Evolutionary conservation across 177 flowering plant species (phyloP), one percentile per base, ranked within the genome.

Genomic region (Vitis hybrid): DNA sequence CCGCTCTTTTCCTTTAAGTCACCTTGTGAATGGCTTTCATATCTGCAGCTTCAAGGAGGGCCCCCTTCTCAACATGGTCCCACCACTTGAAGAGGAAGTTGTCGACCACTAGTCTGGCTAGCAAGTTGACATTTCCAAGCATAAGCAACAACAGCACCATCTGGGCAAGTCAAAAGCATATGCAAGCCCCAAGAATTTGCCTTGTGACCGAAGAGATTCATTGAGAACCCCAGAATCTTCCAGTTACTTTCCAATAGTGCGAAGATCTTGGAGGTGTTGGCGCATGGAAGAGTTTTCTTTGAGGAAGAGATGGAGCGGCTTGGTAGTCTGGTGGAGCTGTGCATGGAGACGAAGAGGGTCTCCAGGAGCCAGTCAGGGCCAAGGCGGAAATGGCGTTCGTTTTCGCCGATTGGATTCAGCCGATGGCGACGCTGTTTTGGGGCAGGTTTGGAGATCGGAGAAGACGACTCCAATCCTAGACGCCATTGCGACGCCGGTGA

Each of bases 121-220:
- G 99, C 99, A 68, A 95, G 97, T 74, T 95, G 99, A n/a, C 98
- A 92, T 72, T 95, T 95, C 99, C 99, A 95, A 68, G 99, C 99
- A 87, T 95, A 95, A 0, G 99, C 99, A 73, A 95, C 99, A 62
- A 95, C 98, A 31, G 97, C 97, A 20, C 98, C 98, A 79, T 95
- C 99, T 1, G 98, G 99, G 70, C 99, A 95, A 66, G 93, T 95
- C 73, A 95, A 76, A 29, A 98, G 99, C 98, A 95, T 91, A 76
- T 95, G 99, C 77, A 93, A 78, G 48, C 99, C 98, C 99, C 99
- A 95, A n/a, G 93, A 89, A 72, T 95, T 90, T n/a, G 72, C 93
- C 86, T 55, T 94, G 74, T 31, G 92, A 87, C 10, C 88, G 84
- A 63, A 90, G 87, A 48, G 97, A 89, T 55, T 90, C 98, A 76